Base-by-base conservation (phyloP, 2,329 filamentous ascomycete genomes). In the Claviceps pusilla region DNA sequence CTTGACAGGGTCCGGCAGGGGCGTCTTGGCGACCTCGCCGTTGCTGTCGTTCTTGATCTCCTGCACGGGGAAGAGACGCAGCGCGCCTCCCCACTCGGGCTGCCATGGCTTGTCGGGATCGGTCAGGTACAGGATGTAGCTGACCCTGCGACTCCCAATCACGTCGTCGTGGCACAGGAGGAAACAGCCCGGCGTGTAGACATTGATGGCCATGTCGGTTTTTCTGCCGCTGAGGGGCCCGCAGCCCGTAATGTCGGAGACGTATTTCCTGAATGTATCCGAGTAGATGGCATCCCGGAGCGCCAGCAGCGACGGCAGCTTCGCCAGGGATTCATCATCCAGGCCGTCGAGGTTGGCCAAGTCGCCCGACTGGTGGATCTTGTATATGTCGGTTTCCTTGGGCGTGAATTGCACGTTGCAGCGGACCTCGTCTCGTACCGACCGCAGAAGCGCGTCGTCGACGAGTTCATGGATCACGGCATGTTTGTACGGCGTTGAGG, bases 341-440 rank as follows among this genome's bases (percentile, higher is more conserved):
- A 98, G 80, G 29, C 93, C 93, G 69, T 96, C 91, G 56, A 98
- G 82, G 71, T 98, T 98, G 49, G 93, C 93, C 39, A 98, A 79
- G 68, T 98, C 93, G 60, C 93, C 93, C 4, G 91, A 97, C 74
- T 98, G 93, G 77, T 96, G 90, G 66, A 98, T 97, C 72, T 94
- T 95, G 79, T 98, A 98, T 63, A 98, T 98, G 69, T 98, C 93
- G 50, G 93, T 98, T 71, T 98, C 93, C 70, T 98, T 98, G 62
- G 90, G 90, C 12, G 93, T 96, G 73, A 98, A 98, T 61, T 87
- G 84, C 61, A 98, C 87, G 66, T 95, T 90, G 61, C 86, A 78
- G 69, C 85, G 84, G 69, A 97, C 91, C 73, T 98, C 93, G 64
- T 79, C 73, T 66, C 93, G 89, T 56, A 98, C 93, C 54, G 80